Evolutionary conservation across 2,329 filamentous ascomycete genomes (phyloP).

Genomic region (Alternaria arborescens): DNA sequence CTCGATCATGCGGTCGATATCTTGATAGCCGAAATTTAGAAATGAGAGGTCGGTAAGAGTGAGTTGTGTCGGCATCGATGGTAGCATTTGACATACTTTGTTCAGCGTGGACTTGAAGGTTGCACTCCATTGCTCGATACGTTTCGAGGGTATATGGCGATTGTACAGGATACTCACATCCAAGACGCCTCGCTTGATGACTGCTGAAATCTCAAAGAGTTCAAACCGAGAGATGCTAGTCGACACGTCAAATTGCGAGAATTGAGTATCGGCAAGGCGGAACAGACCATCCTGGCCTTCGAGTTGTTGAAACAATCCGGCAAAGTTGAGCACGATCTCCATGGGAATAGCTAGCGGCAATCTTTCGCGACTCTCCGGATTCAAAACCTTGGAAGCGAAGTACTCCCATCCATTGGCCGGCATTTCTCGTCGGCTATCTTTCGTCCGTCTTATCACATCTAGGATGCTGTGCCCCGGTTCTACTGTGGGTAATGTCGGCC

Average conservation of each 20-base stretch:
- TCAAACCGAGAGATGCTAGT: too few species aligned
- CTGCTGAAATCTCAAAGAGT: conserved; percentile 33
- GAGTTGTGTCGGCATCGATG: conserved; percentile 8
- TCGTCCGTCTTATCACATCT: conserved; percentile 35
- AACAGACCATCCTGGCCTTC: conserved; percentile 56
- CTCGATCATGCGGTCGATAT: conserved; percentile 15
- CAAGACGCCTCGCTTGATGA: too few species aligned
- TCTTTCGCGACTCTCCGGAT: conserved; percentile 6
- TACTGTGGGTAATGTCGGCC: conserved; percentile 43
- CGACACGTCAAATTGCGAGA: too few species aligned
- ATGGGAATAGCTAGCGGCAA: conserved; percentile 57
- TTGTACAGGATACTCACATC: conserved; percentile 13
- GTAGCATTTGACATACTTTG: conserved; percentile 9
- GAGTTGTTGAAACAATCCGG: conserved; percentile 58
- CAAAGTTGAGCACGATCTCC: conserved; percentile 66
- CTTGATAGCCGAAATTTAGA: conserved; percentile 22
- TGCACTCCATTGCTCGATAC: conserved; percentile 20
- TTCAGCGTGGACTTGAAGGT: conserved; percentile 3
- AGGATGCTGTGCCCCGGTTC: conserved; percentile 52
- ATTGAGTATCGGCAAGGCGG: too few species aligned
- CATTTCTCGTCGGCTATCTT: conserved; percentile 58
- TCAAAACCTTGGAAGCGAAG: conserved; percentile 48
- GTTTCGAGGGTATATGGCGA: too few species aligned
- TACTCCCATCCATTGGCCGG: conserved; percentile 56
- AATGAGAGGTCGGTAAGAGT: conserved; percentile 31